A percentile compares a stretch with the other conserved stretches of the same genome.
These are phyloP conservation scores for Ophiognomonia clavigignenti-juglandacearum DNA, from an alignment of 2,329 filamentous ascomycete genomes.

Conservation along the genomic window DNA sequence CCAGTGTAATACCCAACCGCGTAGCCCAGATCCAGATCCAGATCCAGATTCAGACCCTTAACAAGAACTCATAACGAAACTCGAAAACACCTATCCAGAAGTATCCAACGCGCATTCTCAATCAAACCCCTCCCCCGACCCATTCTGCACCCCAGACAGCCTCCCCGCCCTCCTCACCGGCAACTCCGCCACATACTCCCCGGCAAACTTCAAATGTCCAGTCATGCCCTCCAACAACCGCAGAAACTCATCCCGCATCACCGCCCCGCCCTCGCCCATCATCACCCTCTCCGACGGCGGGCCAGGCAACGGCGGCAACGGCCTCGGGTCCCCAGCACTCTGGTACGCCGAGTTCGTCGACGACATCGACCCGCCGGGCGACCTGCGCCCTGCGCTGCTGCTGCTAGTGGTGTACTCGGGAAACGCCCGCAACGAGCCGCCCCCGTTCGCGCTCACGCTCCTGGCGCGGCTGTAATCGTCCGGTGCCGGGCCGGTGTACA, in stretches of 20 bases:
- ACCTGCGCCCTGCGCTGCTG: conserved; percentile 7
- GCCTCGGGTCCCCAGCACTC: conserved; percentile 17
- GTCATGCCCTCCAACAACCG: conserved; percentile 28
- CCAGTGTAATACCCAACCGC: too few relatives aligned
- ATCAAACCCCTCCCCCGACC: not conserved
- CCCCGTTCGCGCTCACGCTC: not conserved
- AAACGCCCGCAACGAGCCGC: not conserved
- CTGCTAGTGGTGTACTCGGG: conserved; percentile 15
- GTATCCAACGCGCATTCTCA: not conserved
- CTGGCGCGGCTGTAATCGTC: too few relatives aligned
- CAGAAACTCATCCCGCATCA: conserved; percentile 28
- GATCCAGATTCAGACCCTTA: not conserved
- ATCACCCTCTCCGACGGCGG: conserved; percentile 48
- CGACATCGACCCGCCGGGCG: conserved; percentile 8
- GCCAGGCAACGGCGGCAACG: conserved; percentile 34
- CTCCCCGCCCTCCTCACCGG: conserved; percentile 19
- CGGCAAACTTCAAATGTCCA: conserved; percentile 28
- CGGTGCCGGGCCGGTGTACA: too few relatives aligned
- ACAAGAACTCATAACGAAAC: not conserved
- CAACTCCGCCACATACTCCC: conserved; percentile 23
- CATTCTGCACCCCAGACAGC: conserved; percentile 16
- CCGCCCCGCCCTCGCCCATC: conserved; percentile 28
- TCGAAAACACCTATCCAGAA: too few relatives aligned
- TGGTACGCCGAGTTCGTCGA: conserved; percentile 14
- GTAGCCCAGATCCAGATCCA: not conserved